Percentiles rank a stretch among this genome's conserved stretches.
Conservation (phyloP, 345 rosid genomes). For the Populus deltoides region DNA sequence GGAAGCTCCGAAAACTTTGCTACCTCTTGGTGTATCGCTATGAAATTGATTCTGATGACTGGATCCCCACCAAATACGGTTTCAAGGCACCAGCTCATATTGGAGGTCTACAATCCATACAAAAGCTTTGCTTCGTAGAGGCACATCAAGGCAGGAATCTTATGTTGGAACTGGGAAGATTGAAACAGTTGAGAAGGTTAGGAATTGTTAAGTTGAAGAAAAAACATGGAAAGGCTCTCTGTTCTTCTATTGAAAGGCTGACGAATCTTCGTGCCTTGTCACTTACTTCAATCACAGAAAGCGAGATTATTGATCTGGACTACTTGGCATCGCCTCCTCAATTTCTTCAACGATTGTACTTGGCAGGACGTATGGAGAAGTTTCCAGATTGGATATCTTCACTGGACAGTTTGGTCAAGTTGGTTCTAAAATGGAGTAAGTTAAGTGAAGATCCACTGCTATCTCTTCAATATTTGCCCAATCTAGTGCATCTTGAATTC, state of each 20-base stretch:
- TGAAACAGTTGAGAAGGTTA: slow-evolving; percentile 20
- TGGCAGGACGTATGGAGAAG: slow-evolving; percentile 20
- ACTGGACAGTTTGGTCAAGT: slow-evolving; percentile 18
- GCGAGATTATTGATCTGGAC: slow-evolving; percentile 20
- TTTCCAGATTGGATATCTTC: slow-evolving; percentile 30
- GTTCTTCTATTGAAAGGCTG: slow-evolving; percentile 23
- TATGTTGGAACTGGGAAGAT: slow-evolving; percentile 15
- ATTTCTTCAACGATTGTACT: slow-evolving; percentile 23
- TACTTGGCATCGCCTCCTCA: slow-evolving; percentile 24
- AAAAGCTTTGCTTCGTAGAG: slow-evolving; percentile 24
- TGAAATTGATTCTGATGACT: background rate
- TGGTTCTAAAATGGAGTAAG: slow-evolving; percentile 16
- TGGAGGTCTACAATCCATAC: slow-evolving; percentile 10
- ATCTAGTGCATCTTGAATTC: slow-evolving; percentile 21
- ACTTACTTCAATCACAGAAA: slow-evolving; percentile 9
- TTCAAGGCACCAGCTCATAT: slow-evolving; percentile 1
- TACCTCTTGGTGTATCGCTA: slow-evolving; percentile 2
- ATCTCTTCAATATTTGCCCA: slow-evolving; percentile 25
- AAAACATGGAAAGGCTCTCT: slow-evolving; percentile 16
- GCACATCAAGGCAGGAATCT: slow-evolving; percentile 6
- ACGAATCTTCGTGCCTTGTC: slow-evolving; percentile 17
- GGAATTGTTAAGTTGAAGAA: slow-evolving; percentile 17
- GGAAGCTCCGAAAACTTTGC: slow-evolving; percentile 20
- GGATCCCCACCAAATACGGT: slow-evolving; percentile 2
- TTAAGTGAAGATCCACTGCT: slow-evolving; percentile 16